phyloP scores from a whole-genome alignment of 768 basidiomycete genomes.

The Termitomyces sp. region DNA sequence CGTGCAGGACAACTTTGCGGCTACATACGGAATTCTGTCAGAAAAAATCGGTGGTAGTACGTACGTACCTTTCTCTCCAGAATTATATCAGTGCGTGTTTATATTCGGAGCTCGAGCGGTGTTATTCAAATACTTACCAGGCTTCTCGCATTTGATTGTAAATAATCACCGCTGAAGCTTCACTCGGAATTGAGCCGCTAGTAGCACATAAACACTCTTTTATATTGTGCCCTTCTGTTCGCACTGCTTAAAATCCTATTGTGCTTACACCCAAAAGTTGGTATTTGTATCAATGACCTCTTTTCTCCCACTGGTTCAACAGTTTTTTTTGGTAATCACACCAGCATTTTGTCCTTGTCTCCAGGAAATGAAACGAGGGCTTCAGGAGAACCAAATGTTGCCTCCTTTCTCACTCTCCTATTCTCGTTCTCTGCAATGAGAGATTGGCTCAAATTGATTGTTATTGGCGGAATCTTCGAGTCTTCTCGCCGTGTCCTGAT shows the following conservation, averaged over 20 bases:
- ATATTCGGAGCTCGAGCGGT: no score
- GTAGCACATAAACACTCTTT: neutral
- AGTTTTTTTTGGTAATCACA: constrained; percentile 4
- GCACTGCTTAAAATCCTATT: no score
- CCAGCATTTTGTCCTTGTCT: neutral
- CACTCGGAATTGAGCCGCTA: no score
- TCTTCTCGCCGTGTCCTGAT: constrained; percentile 35
- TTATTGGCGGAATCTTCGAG: constrained; percentile 50
- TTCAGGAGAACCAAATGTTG: constrained; percentile 9
- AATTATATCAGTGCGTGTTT: no score
- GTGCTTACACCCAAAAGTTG: neutral
- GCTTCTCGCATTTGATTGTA: no score
- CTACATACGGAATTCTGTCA: no score
- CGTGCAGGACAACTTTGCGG: no score
- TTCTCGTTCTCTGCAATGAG: constrained; percentile 38
- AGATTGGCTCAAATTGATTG: constrained; percentile 48
- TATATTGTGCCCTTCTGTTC: neutral
- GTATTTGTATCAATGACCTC: constrained; percentile 2
- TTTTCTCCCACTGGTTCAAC: constrained; percentile 3
- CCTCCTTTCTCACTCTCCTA: constrained; percentile 14
- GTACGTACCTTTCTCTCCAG: no score
- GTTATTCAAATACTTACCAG: no score
- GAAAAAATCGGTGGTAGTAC: no score
- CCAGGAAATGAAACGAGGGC: neutral
- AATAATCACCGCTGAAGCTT: no score